A percentile compares a stretch with the other conserved stretches of the same genome.
phyloP scores from a whole-genome alignment of 169 alveolate species.

The Plasmodium billcollinsi region DNA sequence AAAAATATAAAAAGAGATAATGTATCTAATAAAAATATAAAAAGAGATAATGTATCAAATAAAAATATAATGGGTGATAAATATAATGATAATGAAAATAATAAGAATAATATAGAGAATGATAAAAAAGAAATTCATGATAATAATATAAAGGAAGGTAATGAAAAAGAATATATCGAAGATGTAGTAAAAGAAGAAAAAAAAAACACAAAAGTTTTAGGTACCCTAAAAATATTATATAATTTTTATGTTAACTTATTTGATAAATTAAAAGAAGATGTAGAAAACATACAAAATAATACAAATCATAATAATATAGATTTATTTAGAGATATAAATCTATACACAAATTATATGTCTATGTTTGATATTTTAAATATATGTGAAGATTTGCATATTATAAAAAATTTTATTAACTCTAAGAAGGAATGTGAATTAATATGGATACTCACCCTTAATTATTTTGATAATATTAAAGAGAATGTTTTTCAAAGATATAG shows the following conservation, averaged over 20 bases:
- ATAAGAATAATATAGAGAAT: not conserved
- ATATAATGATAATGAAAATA: not conserved
- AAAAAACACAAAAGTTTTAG: slow-evolving; percentile 22
- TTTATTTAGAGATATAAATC: slow-evolving; percentile 37
- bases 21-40: not conserved
- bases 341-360: slow-evolving; percentile 47
- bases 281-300: slow-evolving; percentile 35
- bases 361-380: slow-evolving; percentile 47
- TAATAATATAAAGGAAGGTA: too few relatives aligned
- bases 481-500: slow-evolving; percentile 43
- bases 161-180: not conserved
- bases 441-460: slow-evolving; percentile 65
- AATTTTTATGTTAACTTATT: slow-evolving; percentile 62
- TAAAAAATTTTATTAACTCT: slow-evolving; percentile 47
- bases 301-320: slow-evolving; percentile 18
- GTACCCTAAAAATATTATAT: slow-evolving; percentile 53
- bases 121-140: not conserved
- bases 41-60: not conserved
- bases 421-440: slow-evolving; percentile 65
- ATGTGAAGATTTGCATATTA: slow-evolving; percentile 61
- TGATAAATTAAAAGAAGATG: slow-evolving; percentile 61
- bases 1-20: not conserved
- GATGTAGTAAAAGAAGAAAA: slow-evolving; percentile 37
- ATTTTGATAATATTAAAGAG: slow-evolving; percentile 31
- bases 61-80: not conserved